A percentile compares a stretch with the other conserved stretches of the same genome.
Conservation (phyloP, 441 rosid species). For the Gossypium schwendimanii region DNA sequence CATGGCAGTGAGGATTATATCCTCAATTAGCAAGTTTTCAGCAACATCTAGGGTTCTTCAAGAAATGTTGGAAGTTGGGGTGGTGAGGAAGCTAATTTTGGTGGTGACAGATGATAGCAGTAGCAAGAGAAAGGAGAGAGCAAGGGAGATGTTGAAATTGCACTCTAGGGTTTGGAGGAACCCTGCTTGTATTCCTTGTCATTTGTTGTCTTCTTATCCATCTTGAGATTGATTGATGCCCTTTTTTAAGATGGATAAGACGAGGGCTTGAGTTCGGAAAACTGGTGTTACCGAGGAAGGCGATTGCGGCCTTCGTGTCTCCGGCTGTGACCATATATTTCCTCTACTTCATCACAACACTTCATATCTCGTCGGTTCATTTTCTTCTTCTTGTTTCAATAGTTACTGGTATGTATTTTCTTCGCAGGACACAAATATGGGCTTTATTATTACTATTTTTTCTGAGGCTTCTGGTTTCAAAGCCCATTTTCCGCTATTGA, state of each 20-base stretch:
- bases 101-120: conserved; percentile 31
- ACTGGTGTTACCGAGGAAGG: conserved; percentile 46
- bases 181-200: conserved; percentile 35
- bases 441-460: too few species aligned
- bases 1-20: conserved; percentile 38
- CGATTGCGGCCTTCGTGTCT: conserved; percentile 57
- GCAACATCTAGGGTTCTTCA: conserved; percentile 33
- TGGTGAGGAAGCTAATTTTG: conserved; percentile 37
- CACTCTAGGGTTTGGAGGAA: conserved; percentile 46
- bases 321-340: conserved; percentile 60
- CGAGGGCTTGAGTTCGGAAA: conserved; percentile 6
- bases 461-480: not conserved
- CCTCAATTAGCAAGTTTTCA: conserved; percentile 31
- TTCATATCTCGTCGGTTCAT: conserved; percentile 31
- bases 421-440: not conserved
- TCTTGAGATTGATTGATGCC: conserved; percentile 5
- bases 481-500: not conserved
- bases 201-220: conserved; percentile 37
- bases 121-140: conserved; percentile 32
- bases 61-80: conserved; percentile 51
- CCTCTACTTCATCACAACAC: too few species aligned
- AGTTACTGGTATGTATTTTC: not conserved
- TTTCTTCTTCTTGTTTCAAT: not conserved
- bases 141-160: conserved; percentile 37
- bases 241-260: not conserved